Evolutionary conservation across 192 early-diverging fungal species (phyloP), one percentile per base, ranked within the genome.

Genomic region (Phlyctochytrium bullatum): DNA sequence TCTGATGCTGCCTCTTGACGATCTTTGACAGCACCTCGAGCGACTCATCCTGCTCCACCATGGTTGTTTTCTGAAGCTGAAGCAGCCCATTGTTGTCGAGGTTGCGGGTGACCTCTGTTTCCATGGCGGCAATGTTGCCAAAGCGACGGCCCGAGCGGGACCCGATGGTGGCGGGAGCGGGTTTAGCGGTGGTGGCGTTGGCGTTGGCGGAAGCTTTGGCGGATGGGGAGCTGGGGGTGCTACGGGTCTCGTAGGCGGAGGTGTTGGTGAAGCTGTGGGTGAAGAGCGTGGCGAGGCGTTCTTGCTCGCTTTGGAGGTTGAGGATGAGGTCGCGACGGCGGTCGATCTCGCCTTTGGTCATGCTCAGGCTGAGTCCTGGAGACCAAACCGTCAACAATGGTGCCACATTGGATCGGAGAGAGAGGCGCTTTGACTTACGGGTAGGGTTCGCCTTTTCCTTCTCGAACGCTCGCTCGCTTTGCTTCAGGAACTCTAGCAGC

Each of bases 31-130:
- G 85, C n/a, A 88, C 81, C 4, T 88, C 83, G 2, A 94, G 85
- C 61, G 86, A 82, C 29, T 75, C 69, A 65, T 98, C 96, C 66
- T 98, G 96, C 61, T 89, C 83, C 24, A 77, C 67, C 90, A 98
- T 93, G 47, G 86, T 74, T 30, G 88, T 76, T 35, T 82, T 72
- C 69, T 98, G 96, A 40, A 94, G 73, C 23, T 86, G 70, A 35
- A 97, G 58, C 6, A 98, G 68, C 0, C 86, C 89, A 27, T 83
- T 75, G 58, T 90, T 93, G 61, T 92, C 91, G 31, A 93, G 74
- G 3, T 86, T 82, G 20, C 88, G 80, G 0, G 94, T 95, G 71
- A 83, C 76, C 51, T 90, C 86, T 25, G 93, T 94, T 73, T 96
- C 92, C 40, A 83, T 78, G 0, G 88, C 79, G 68, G 75, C 40